Evolutionary conservation across 2,329 filamentous ascomycete species (phyloP).

Genomic region (Mycosphaerella sp.): DNA sequence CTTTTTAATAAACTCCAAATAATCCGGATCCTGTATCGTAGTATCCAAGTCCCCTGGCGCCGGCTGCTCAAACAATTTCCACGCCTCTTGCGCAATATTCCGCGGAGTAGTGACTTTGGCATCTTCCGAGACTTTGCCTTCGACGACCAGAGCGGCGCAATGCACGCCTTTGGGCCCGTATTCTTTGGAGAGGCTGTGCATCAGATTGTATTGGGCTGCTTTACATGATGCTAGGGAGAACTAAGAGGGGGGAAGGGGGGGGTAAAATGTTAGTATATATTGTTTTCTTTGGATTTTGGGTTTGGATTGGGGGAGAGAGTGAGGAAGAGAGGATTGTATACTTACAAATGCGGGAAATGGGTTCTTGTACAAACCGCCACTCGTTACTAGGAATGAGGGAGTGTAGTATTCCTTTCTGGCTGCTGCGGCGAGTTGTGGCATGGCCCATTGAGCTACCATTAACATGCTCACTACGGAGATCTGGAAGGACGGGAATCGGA

Average conservation of each 20-base stretch:
- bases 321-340: neutral
- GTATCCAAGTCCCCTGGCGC: slow-evolving; percentile 35
- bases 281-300: no score
- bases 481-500: slow-evolving; percentile 21
- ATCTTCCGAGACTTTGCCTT: slow-evolving; percentile 37
- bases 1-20: slow-evolving; percentile 16
- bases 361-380: slow-evolving; percentile 40
- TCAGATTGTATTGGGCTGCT: slow-evolving; percentile 46
- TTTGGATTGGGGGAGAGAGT: no score
- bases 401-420: slow-evolving; percentile 24
- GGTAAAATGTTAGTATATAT: no score
- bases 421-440: slow-evolving; percentile 37
- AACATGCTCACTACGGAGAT: slow-evolving; percentile 45
- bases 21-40: slow-evolving; percentile 21
- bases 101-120: slow-evolving; percentile 39
- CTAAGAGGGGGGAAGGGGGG: neutral
- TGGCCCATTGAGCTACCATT: slow-evolving; percentile 40
- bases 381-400: slow-evolving; percentile 46
- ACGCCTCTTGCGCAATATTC: slow-evolving; percentile 42
- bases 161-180: slow-evolving; percentile 41
- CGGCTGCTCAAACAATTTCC: slow-evolving; percentile 39
- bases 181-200: slow-evolving; percentile 40
- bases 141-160: slow-evolving; percentile 42
- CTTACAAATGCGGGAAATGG: slow-evolving; percentile 35
- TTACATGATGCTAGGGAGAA: slow-evolving; percentile 47